phyloP scores from a whole-genome alignment of 1,284 basidiomycete species.

The Irpex rosettiformis region DNA sequence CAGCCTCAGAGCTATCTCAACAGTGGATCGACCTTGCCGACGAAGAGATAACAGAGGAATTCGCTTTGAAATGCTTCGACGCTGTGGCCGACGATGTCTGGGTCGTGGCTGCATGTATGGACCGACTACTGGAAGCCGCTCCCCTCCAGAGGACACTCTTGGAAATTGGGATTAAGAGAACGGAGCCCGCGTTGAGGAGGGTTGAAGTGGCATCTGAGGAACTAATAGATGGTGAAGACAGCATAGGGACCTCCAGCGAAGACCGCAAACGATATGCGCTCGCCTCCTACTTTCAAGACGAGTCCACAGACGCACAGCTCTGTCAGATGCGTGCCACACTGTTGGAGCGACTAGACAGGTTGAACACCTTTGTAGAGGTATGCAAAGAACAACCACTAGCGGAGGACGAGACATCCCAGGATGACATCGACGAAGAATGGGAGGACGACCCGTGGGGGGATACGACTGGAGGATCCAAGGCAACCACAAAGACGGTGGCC shows the following conservation, averaged over 20 bases:
- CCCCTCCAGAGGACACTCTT: slow-evolving; percentile 55
- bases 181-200: slow-evolving; percentile 44
- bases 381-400: slow-evolving; percentile 36
- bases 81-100: slow-evolving; percentile 63
- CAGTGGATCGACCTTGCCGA: slow-evolving; percentile 58
- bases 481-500: not conserved
- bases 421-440: slow-evolving; percentile 52
- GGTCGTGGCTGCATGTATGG: slow-evolving; percentile 68
- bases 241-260: slow-evolving; percentile 11
- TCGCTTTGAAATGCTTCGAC: slow-evolving; percentile 46
- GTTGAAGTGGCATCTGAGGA: slow-evolving; percentile 34
- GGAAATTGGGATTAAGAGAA: slow-evolving; percentile 58
- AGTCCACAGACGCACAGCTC: slow-evolving; percentile 56
- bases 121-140: slow-evolving; percentile 60
- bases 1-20: slow-evolving; percentile 34
- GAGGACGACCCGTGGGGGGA: slow-evolving; percentile 84
- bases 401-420: slow-evolving; percentile 20
- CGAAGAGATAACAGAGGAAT: slow-evolving; percentile 47
- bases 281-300: slow-evolving; percentile 46
- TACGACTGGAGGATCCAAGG: slow-evolving; percentile 19
- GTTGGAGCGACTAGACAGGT: slow-evolving; percentile 57
- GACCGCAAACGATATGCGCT: slow-evolving; percentile 29
- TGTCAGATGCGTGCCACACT: slow-evolving; percentile 61
- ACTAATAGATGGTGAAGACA: slow-evolving; percentile 26
- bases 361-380: slow-evolving; percentile 67